phyloP scores from a whole-genome alignment of 2,329 filamentous ascomycete species.

The Scedosporium dehoogii region DNA sequence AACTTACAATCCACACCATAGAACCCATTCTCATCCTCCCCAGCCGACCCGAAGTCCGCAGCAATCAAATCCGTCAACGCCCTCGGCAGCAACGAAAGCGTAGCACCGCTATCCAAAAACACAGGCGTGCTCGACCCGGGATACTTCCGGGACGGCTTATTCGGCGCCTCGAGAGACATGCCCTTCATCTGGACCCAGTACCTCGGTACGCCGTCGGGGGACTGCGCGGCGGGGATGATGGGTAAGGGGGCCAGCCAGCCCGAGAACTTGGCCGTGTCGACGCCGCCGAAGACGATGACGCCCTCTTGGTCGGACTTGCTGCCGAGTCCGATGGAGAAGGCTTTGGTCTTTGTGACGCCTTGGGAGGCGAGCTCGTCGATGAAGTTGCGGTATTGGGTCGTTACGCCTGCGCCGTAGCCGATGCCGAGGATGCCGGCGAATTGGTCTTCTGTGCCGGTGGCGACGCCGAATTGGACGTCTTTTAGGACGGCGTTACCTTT shows the following conservation, averaged over 20 bases:
- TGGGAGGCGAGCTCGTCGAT: slow-evolving; percentile 39
- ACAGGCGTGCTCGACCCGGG: slow-evolving; percentile 36
- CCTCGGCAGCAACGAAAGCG: slow-evolving; percentile 55
- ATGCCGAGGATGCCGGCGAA: slow-evolving; percentile 61
- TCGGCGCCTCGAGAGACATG: slow-evolving; percentile 30
- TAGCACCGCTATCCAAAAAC: slow-evolving; percentile 63
- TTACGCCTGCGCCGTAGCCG: slow-evolving; percentile 48
- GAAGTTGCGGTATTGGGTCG: slow-evolving; percentile 38
- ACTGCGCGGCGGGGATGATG: slow-evolving; percentile 44
- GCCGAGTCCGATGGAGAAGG: slow-evolving; percentile 57
- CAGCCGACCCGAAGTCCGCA: slow-evolving; percentile 33
- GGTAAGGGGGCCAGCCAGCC: slow-evolving; percentile 51
- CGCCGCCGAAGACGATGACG: slow-evolving; percentile 58
- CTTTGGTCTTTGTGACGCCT: slow-evolving; percentile 47
- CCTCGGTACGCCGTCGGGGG: slow-evolving; percentile 42
- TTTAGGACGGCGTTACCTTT: slow-evolving; percentile 6
- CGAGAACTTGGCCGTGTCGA: slow-evolving; percentile 54
- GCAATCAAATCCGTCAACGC: slow-evolving; percentile 40
- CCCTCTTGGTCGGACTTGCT: slow-evolving; percentile 49
- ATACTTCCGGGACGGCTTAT: slow-evolving; percentile 21
- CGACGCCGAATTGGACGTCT: slow-evolving; percentile 56
- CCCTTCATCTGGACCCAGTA: slow-evolving; percentile 42
- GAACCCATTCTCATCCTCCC: slow-evolving; percentile 30
- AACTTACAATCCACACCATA: slow-evolving; percentile 36
- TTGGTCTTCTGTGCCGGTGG: slow-evolving; percentile 36